These are phyloP conservation scores for Vitis amurensis DNA, from an alignment of 164 flowering plant species.

Conservation along the genomic window DNA sequence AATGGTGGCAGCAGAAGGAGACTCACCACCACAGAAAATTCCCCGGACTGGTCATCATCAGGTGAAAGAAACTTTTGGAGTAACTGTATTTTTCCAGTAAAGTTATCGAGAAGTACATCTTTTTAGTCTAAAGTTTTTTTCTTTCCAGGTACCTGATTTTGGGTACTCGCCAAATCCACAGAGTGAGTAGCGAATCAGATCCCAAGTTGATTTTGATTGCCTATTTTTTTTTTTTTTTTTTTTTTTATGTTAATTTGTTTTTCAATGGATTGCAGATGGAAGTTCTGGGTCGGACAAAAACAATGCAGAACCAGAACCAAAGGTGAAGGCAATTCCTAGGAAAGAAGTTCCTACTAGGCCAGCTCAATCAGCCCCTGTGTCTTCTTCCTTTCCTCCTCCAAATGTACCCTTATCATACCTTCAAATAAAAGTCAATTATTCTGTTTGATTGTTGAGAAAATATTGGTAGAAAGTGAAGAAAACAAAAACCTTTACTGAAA, in stretches of 20 bases:
- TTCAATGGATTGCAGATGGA: conserved; percentile 39
- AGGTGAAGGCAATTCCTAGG: conserved; percentile 37
- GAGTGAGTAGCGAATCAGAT: conserved; percentile 59
- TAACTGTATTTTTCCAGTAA: background rate
- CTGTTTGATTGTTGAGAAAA: conserved; percentile 20
- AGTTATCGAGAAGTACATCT: conserved; percentile 5
- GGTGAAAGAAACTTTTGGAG: conserved; percentile 36
- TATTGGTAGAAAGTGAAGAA: background rate
- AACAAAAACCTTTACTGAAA: background rate
- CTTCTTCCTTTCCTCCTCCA: conserved; percentile 33
- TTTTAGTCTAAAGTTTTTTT: conserved; percentile 18
- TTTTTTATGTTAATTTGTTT: background rate
- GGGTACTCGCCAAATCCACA: conserved; percentile 71
- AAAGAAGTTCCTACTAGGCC: conserved; percentile 46
- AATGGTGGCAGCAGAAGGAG: conserved; percentile 57
- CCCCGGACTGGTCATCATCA: conserved; percentile 57
- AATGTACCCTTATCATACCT: conserved; percentile 28
- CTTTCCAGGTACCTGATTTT: conserved; percentile 76
- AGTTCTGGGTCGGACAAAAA: conserved; percentile 64
- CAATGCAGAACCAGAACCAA: conserved; percentile 52
- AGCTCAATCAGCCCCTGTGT: conserved; percentile 26
- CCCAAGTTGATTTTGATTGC: conserved; percentile 7
- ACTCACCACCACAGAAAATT: conserved; percentile 66
- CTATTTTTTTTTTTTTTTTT: conserved; percentile 4
- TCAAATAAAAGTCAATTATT: conserved; percentile 2